Conservation (phyloP, 2,329 filamentous ascomycete genomes). For the Aschersonia sp. region DNA sequence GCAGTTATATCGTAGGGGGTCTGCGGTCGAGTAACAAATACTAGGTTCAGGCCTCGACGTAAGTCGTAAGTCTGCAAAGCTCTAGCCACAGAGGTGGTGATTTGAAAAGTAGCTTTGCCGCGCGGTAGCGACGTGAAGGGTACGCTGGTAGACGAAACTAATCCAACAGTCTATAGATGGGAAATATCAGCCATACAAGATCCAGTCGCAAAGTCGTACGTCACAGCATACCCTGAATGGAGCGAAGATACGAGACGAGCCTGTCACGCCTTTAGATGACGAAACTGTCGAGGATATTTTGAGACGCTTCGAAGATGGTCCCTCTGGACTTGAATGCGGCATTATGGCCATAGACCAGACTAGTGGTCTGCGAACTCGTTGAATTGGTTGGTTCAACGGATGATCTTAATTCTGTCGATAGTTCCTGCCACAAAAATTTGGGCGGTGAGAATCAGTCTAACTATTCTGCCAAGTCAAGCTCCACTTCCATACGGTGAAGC, state of each 20-base stretch:
- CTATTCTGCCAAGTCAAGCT: conserved; percentile 7
- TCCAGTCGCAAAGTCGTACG: not conserved
- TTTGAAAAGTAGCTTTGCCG: conserved; percentile 90
- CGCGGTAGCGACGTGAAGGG: conserved; percentile 82
- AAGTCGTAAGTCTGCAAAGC: conserved; percentile 93
- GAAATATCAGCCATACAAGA: conserved; percentile 1
- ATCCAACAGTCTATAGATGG: conserved; percentile 59
- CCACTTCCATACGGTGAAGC: not conserved
- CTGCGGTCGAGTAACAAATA: conserved; percentile 86
- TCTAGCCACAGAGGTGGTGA: conserved; percentile 85
- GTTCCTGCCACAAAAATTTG: conserved; percentile 9
- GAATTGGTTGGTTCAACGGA: not conserved
- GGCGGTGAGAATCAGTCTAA: conserved; percentile 9
- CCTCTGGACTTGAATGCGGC: conserved; percentile 43
- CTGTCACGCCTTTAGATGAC: conserved; percentile 21
- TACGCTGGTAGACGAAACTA: conserved; percentile 80
- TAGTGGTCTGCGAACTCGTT: not conserved
- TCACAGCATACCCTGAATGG: conserved; percentile 65
- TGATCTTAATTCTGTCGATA: not conserved
- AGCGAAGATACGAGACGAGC: conserved; percentile 72
- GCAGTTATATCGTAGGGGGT: conserved; percentile 78
- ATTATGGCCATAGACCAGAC: conserved; percentile 10
- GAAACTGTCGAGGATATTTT: conserved; percentile 36
- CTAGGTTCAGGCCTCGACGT: conserved; percentile 73
- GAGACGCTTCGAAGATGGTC: conserved; percentile 62